These are phyloP conservation scores for Epichloe hybrida DNA, from an alignment of 2,329 filamentous ascomycete species.

Conservation along the genomic window DNA sequence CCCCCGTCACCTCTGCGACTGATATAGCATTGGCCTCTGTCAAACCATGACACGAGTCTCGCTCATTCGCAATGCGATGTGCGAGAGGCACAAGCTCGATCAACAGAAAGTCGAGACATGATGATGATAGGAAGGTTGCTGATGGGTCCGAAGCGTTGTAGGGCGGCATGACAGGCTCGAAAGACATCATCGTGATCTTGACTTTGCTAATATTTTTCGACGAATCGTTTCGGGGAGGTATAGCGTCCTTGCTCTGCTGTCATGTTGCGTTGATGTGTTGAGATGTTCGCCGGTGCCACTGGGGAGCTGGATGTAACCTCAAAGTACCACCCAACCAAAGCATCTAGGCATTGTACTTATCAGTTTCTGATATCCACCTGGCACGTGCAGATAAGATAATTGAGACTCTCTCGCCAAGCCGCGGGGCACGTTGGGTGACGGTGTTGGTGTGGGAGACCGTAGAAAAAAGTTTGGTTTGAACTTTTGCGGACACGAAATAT, in stretches of 20 bases:
- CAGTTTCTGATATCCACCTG: too few relatives aligned
- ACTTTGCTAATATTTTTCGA: neutral
- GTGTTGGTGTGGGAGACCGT: too few relatives aligned
- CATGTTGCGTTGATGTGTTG: neutral
- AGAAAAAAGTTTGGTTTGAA: too few relatives aligned
- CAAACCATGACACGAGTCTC: constrained; percentile 32
- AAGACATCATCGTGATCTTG: constrained; percentile 47
- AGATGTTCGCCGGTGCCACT: neutral
- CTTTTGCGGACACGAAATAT: too few relatives aligned
- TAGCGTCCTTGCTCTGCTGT: neutral
- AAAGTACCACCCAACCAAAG: too few relatives aligned
- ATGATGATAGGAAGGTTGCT: constrained; percentile 65
- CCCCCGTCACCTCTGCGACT: constrained; percentile 7
- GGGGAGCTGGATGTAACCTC: too few relatives aligned
- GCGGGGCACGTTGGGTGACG: too few relatives aligned
- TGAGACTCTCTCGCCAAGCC: too few relatives aligned
- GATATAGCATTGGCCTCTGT: constrained; percentile 8
- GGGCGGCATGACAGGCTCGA: constrained; percentile 54
- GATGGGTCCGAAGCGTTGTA: constrained; percentile 61
- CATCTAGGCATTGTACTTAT: neutral
- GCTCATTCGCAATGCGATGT: constrained; percentile 67
- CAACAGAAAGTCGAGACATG: constrained; percentile 84
- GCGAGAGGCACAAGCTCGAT: constrained; percentile 95
- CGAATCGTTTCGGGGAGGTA: neutral
- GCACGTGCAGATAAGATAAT: too few relatives aligned